phyloP scores from a whole-genome alignment of 345 rosid species.

The Salix viminalis region DNA sequence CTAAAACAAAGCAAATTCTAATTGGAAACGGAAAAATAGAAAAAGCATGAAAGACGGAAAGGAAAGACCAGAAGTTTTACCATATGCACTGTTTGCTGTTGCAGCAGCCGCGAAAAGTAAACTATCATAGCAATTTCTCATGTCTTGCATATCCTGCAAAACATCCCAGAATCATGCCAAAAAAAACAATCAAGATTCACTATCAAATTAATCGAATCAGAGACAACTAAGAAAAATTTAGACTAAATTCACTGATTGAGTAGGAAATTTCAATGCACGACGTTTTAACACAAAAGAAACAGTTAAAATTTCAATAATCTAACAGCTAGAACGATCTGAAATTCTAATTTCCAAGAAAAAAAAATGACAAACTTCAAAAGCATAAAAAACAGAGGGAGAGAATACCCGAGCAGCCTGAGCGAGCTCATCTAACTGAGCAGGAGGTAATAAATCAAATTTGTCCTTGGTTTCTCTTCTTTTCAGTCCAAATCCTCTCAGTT shows the following conservation, averaged over 20 bases:
- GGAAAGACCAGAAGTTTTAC: conserved; percentile 33
- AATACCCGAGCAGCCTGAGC: conserved; percentile 77
- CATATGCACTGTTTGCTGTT: conserved; percentile 87
- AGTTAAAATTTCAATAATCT: neutral
- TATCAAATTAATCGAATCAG: neutral
- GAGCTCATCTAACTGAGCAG: conserved; percentile 69
- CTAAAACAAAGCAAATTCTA: neutral
- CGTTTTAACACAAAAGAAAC: too few species aligned
- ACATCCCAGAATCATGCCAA: neutral
- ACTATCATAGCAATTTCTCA: conserved; percentile 93
- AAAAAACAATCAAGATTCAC: neutral
- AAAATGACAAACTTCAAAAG: neutral
- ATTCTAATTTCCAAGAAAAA: neutral
- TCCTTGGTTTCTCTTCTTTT: conserved; percentile 65
- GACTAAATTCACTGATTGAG: neutral
- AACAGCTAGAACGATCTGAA: neutral
- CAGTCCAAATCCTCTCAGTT: conserved; percentile 66
- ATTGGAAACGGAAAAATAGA: neutral
- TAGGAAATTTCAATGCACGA: neutral
- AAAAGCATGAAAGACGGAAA: neutral
- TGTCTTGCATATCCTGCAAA: conserved; percentile 77
- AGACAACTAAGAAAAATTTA: neutral
- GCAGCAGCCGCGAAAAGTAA: conserved; percentile 93
- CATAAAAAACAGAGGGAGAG: neutral
- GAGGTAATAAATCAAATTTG: conserved; percentile 44